Conservation (phyloP, 1,284 basidiomycete genomes). For the Bondarzewia mesenterica region DNA sequence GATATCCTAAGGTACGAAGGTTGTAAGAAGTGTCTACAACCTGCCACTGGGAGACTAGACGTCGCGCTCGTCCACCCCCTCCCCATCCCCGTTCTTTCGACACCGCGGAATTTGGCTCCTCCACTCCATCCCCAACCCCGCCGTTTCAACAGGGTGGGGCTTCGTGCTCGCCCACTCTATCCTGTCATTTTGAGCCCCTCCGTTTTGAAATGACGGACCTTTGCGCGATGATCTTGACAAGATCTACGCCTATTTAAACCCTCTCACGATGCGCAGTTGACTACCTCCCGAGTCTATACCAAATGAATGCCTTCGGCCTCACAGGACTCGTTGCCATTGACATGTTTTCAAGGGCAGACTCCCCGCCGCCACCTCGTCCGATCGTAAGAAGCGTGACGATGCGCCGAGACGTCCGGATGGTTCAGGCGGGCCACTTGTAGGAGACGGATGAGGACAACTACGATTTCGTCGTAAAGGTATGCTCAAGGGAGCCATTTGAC, state of each 20-base stretch:
- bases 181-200: too few relatives aligned
- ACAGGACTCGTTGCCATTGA: slow-evolving; percentile 88
- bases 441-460: slow-evolving; percentile 84
- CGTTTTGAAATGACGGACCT: too few relatives aligned
- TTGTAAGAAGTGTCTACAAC: too few relatives aligned
- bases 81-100: too few relatives aligned
- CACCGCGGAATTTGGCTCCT: too few relatives aligned
- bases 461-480: slow-evolving; percentile 88
- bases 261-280: slow-evolving; percentile 73
- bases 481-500: too few relatives aligned
- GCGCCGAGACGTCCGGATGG: slow-evolving; percentile 85
- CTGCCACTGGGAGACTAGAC: too few relatives aligned
- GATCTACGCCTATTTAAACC: slow-evolving; percentile 69
- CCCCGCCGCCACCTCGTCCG: slow-evolving; percentile 64
- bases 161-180: too few relatives aligned
- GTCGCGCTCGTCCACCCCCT: too few relatives aligned
- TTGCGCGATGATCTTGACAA: slow-evolving; percentile 55
- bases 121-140: too few relatives aligned
- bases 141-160: too few relatives aligned
- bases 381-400: slow-evolving; percentile 98
- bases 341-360: slow-evolving; percentile 80
- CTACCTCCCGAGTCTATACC: slow-evolving; percentile 73
- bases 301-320: slow-evolving; percentile 91
- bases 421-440: slow-evolving; percentile 84
- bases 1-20: too few relatives aligned